Evolutionary conservation across 2,329 filamentous ascomycete species (phyloP).

Genomic region (Capronia coronata): DNA sequence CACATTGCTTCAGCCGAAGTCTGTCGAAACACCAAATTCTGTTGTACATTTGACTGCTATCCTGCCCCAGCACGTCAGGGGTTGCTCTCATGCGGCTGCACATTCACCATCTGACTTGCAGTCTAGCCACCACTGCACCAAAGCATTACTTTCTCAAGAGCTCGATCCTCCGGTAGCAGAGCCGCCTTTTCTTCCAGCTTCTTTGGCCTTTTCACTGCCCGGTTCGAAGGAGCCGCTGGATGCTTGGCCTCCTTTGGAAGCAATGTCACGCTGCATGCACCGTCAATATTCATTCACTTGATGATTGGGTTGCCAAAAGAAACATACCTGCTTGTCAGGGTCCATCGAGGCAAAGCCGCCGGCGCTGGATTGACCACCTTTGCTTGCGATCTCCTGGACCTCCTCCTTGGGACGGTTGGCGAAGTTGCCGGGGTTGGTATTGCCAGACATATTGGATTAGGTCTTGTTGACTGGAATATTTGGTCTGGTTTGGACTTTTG

Average conservation of each 20-base stretch:
- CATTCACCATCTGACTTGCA: no score
- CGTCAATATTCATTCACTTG: neutral
- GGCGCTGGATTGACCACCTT: slow-evolving; percentile 33
- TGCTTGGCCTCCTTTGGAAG: slow-evolving; percentile 50
- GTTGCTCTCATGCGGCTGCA: no score
- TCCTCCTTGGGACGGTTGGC: slow-evolving; percentile 32
- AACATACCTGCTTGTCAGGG: slow-evolving; percentile 31
- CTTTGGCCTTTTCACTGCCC: slow-evolving; percentile 47
- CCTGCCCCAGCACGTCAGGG: no score
- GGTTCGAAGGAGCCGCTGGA: slow-evolving; percentile 51
- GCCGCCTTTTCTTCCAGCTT: slow-evolving; percentile 52
- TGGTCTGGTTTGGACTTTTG: neutral
- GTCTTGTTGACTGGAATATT: neutral
- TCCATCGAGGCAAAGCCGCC: slow-evolving; percentile 32
- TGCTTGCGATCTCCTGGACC: slow-evolving; percentile 37
- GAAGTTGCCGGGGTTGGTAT: slow-evolving; percentile 34
- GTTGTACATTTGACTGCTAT: no score
- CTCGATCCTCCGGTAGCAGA: neutral
- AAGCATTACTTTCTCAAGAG: neutral
- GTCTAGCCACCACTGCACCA: no score
- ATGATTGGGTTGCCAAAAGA: no score
- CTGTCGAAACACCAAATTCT: no score
- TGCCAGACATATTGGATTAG: slow-evolving; percentile 9
- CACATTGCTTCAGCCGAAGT: no score
- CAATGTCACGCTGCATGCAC: slow-evolving; percentile 44